A percentile compares a stretch with the other conserved stretches of the same genome.
Evolutionary conservation across 345 rosid genomes (phyloP).

Genomic region (Murraya koenigii): DNA sequence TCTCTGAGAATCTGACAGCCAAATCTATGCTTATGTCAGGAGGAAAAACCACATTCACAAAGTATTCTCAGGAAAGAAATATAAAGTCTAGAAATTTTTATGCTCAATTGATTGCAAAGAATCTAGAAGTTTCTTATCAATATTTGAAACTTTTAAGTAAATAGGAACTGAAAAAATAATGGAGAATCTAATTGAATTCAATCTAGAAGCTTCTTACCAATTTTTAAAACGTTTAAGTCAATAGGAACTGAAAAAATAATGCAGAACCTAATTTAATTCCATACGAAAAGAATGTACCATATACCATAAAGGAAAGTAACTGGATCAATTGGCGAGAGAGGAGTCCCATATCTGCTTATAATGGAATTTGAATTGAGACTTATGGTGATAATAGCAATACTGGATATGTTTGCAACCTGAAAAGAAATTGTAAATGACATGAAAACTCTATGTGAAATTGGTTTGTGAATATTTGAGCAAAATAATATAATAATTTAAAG

Average conservation of each 20-base stretch:
- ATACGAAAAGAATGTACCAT: not conserved
- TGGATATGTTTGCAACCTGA: slow-evolving; percentile 64
- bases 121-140: not conserved
- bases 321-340: slow-evolving; percentile 71
- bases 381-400: slow-evolving; percentile 54
- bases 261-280: not conserved
- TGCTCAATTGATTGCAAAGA: not conserved
- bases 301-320: slow-evolving; percentile 82
- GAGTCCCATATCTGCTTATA: slow-evolving; percentile 71
- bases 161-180: not conserved
- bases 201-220: not conserved
- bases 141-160: not conserved
- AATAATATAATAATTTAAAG: not conserved
- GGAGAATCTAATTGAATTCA: not conserved
- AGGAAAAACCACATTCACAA: not conserved
- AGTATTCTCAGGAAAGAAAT: not conserved
- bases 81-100: not conserved
- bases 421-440: slow-evolving; percentile 15
- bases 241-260: not conserved
- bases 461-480: not conserved
- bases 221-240: not conserved
- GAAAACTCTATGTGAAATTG: not conserved
- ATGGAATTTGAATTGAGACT: slow-evolving; percentile 42
- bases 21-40: slow-evolving; percentile 18
- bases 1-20: slow-evolving; percentile 72